phyloP scores from a whole-genome alignment of 805 yeast species.

The Yarrowia alimentaria region DNA sequence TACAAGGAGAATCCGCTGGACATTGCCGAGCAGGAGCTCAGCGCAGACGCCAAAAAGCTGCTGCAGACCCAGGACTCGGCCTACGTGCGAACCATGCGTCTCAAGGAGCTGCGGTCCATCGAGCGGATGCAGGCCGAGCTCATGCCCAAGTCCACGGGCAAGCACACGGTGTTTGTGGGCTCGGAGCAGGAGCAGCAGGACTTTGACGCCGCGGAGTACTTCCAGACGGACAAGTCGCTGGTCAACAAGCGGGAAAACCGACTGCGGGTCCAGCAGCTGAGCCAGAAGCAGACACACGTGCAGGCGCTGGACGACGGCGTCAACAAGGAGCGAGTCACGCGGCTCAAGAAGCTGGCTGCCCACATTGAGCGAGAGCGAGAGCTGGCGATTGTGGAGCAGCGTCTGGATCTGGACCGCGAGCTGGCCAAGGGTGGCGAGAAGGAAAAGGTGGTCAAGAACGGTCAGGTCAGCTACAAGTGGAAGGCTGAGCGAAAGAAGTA shows the following conservation, averaged over 20 bases:
- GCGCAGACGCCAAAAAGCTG: conserved; percentile 74
- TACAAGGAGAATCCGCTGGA: conserved; percentile 54
- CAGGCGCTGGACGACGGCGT: conserved; percentile 38
- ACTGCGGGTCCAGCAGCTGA: conserved; percentile 58
- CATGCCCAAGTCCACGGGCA: conserved; percentile 51
- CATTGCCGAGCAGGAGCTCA: conserved; percentile 47
- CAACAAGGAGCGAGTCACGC: conserved; percentile 40
- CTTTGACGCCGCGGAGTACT: conserved; percentile 64
- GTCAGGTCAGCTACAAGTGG: conserved; percentile 79
- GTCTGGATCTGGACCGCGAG: conserved; percentile 77
- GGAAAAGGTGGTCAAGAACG: conserved; percentile 67
- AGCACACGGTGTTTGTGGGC: conserved; percentile 85
- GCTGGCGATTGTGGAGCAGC: conserved; percentile 63
- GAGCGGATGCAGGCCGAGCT: conserved; percentile 49
- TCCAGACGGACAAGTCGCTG: conserved; percentile 67
- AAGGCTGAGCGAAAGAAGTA: conserved; percentile 51
- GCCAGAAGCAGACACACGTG: conserved; percentile 29
- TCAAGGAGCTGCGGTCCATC: conserved; percentile 64
- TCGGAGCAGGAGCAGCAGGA: conserved; percentile 51
- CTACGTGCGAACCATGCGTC: conserved; percentile 74
- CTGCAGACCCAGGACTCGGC: conserved; percentile 89
- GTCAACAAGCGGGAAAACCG: conserved; percentile 69
- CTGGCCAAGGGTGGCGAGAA: conserved; percentile 88
- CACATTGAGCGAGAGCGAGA: conserved; percentile 70
- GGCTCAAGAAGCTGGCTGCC: conserved; percentile 57